Evolutionary conservation across 306 rosid genomes (phyloP).

Genomic region (Gillenia trifoliata): DNA sequence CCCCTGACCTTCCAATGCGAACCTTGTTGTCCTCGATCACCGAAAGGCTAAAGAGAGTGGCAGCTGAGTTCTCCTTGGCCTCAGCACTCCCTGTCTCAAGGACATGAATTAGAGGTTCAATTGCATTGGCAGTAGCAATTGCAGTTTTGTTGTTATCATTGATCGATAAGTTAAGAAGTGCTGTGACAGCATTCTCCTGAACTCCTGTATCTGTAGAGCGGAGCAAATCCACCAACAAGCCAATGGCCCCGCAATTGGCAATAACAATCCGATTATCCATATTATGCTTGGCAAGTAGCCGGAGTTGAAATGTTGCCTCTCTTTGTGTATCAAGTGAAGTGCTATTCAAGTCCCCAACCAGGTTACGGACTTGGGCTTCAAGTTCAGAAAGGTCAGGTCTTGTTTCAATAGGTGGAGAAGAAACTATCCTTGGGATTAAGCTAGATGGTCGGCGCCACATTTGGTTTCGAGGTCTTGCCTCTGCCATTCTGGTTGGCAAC

Average conservation of each 20-base stretch:
- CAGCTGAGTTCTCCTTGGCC: conserved; percentile 97
- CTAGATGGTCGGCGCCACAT: conserved; percentile 71
- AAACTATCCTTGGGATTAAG: conserved; percentile 51
- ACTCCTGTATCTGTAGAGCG: conserved; percentile 48
- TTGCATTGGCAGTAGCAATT: conserved; percentile 78
- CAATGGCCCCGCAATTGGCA: conserved; percentile 79
- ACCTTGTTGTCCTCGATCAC: conserved; percentile 90
- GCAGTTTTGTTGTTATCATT: conserved; percentile 73
- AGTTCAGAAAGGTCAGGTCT: conserved; percentile 68
- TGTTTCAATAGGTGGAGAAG: conserved; percentile 49
- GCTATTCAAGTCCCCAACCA: conserved; percentile 69
- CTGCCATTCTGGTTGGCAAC: conserved; percentile 42
- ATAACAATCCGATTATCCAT: conserved; percentile 91
- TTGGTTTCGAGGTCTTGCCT: conserved; percentile 57
- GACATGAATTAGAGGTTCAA: conserved; percentile 83
- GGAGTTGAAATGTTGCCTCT: conserved; percentile 68
- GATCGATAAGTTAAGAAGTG: conserved; percentile 92
- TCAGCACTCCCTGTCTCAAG: conserved; percentile 86
- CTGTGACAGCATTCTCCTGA: conserved; percentile 96
- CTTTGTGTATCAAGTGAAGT: conserved; percentile 60
- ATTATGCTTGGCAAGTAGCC: conserved; percentile 78
- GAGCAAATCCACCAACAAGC: conserved; percentile 67
- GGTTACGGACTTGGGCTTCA: conserved; percentile 65
- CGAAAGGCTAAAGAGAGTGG: conserved; percentile 93
- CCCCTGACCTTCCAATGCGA: conserved; percentile 89